Evolutionary conservation across 2,329 filamentous ascomycete genomes (phyloP).

Genomic region (Tolypocladium endophyticum): DNA sequence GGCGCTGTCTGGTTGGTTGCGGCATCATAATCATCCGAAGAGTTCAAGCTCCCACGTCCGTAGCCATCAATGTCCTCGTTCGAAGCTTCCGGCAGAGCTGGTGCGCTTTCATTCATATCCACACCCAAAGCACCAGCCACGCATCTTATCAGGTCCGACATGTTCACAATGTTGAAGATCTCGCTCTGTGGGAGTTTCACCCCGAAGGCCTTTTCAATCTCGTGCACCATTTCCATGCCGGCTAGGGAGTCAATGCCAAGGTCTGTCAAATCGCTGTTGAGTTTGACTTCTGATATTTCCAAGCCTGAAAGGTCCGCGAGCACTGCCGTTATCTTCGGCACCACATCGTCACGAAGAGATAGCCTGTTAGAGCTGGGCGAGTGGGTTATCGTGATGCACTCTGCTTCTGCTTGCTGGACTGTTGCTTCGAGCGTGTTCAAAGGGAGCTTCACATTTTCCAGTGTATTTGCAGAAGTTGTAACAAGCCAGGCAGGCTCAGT

Average conservation of each 20-base stretch:
- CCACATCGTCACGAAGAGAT: background rate
- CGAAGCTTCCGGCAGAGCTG: background rate
- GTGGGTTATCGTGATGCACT: too few relatives aligned
- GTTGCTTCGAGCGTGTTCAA: background rate
- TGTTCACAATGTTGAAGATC: background rate
- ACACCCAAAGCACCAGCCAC: background rate
- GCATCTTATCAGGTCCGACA: background rate
- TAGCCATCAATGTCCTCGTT: background rate
- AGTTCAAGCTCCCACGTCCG: background rate
- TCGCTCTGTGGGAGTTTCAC: conserved; percentile 7
- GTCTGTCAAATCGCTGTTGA: conserved; percentile 25
- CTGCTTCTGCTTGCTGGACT: too few relatives aligned
- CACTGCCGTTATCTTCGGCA: conserved; percentile 6
- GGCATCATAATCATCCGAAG: background rate
- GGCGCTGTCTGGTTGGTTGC: background rate
- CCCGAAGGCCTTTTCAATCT: conserved; percentile 27
- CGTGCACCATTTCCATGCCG: conserved; percentile 34
- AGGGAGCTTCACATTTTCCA: background rate
- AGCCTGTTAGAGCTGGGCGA: background rate
- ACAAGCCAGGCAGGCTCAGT: background rate
- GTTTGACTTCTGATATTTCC: conserved; percentile 23
- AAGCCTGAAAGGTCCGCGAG: conserved; percentile 21
- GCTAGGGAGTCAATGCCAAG: conserved; percentile 40
- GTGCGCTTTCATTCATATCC: background rate
- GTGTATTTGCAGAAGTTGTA: background rate